Percentiles rank a stretch among this genome's conserved stretches.
Evolutionary conservation across 371 early-diverging fungal species (phyloP).

Genomic region (Mortierella sp.): DNA sequence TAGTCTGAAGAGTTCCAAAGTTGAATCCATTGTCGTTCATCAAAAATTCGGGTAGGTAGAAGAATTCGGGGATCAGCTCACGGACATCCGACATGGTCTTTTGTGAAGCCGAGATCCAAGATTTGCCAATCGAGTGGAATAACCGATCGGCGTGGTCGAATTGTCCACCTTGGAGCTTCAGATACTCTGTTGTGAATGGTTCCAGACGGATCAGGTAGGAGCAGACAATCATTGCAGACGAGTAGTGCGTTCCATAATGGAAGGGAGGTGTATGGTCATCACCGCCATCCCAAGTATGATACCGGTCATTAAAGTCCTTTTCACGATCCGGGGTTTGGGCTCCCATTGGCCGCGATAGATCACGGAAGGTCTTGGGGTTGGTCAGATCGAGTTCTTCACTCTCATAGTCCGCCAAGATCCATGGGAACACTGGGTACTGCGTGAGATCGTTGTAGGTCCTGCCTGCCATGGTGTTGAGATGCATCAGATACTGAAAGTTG

Average conservation of each 20-base stretch:
- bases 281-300: constrained; percentile 65
- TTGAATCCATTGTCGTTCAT: constrained; percentile 87
- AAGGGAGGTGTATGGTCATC: constrained; percentile 77
- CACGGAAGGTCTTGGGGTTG: constrained; percentile 79
- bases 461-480: constrained; percentile 87
- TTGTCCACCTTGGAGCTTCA: constrained; percentile 85
- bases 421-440: constrained; percentile 80
- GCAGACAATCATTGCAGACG: constrained; percentile 86
- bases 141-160: constrained; percentile 88
- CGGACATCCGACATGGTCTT: constrained; percentile 86
- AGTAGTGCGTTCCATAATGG: constrained; percentile 93
- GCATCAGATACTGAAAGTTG: constrained; percentile 91
- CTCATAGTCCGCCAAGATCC: constrained; percentile 78
- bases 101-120: constrained; percentile 75
- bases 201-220: constrained; percentile 87
- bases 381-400: constrained; percentile 75
- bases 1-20: constrained; percentile 76
- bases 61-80: constrained; percentile 92
- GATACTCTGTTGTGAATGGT: constrained; percentile 84
- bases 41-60: constrained; percentile 88
- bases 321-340: constrained; percentile 77
- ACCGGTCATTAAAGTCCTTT: constrained; percentile 64
- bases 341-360: constrained; percentile 88
- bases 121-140: constrained; percentile 73
- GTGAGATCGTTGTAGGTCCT: constrained; percentile 75